Conservation (phyloP, 768 basidiomycete genomes). For the Suillus subalutaceus region DNA sequence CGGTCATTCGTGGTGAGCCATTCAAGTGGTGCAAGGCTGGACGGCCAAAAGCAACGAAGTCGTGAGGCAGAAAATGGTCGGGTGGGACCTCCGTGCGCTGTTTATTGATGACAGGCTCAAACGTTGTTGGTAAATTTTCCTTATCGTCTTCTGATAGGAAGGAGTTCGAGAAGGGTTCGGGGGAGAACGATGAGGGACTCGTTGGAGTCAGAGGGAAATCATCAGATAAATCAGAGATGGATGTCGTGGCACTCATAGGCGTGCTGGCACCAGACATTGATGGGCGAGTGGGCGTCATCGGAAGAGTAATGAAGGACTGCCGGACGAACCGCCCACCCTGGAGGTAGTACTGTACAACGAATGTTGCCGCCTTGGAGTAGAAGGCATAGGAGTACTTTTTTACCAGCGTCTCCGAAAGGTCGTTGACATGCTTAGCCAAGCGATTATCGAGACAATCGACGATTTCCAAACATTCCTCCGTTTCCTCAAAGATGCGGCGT, state of each 20-base stretch:
- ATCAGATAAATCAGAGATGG: constrained; percentile 75
- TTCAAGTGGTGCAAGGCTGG: constrained; percentile 80
- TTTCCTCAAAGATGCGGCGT: constrained; percentile 81
- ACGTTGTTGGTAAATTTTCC: constrained; percentile 74
- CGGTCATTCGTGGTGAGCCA: constrained; percentile 53
- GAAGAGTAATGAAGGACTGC: constrained; percentile 50
- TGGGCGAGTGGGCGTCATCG: constrained; percentile 59
- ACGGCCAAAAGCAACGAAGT: constrained; percentile 79
- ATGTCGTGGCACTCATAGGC: constrained; percentile 74
- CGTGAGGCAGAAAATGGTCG: constrained; percentile 80
- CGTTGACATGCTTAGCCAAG: constrained; percentile 86
- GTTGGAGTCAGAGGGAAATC: constrained; percentile 85
- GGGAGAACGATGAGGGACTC: constrained; percentile 55
- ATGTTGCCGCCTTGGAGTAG: constrained; percentile 94
- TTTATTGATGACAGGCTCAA: constrained; percentile 76
- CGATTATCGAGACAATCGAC: constrained; percentile 85
- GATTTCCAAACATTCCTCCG: constrained; percentile 80
- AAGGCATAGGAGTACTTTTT: constrained; percentile 98
- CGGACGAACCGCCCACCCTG: constrained; percentile 77
- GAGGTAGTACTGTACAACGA: constrained; percentile 93
- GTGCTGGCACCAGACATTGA: constrained; percentile 60
- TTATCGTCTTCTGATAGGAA: constrained; percentile 73
- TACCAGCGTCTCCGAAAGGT: constrained; percentile 92
- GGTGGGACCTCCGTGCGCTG: constrained; percentile 66
- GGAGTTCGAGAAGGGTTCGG: constrained; percentile 55